Base-by-base conservation (phyloP, 495 filamentous ascomycete genomes). In the Aspergillus affinis region DNA sequence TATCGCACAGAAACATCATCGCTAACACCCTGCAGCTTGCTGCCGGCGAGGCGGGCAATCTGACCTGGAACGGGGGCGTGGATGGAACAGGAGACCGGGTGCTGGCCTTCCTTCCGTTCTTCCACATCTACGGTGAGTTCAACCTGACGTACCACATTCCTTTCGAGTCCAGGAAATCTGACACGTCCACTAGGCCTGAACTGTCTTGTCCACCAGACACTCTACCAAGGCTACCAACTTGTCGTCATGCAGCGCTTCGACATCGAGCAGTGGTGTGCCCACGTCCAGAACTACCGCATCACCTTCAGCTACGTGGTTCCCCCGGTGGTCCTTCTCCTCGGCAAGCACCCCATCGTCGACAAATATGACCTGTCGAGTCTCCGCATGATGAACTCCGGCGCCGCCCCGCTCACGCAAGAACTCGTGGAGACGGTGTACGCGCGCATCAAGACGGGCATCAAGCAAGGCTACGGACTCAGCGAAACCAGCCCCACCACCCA, bases 391-490 rank as follows among this genome's bases (percentile, higher is more conserved):
- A 95, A 90, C 74, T 93, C 86, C 2, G 94, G 92, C 8, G 94
- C 93, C 1, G 94, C 94, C 4, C 94, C 94, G 0, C 76, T 98
- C 45, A 95, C 91, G 0, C 77, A 82, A 20, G 92, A 97, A 53
- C 78, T 98, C 3, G 89, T 92, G 7, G 84, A 93, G 57, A 81
- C 86, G 17, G 86, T 95, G 9, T 92, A 91, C 76, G 66, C 82
- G 5, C 83, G 92, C 13, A 81, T 94, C 53, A 84, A 85, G 49
- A 77, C 95, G 46, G 88, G 88, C 47, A 81, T 94, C 30, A 90
- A 87, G 62, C 92, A 96, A 66, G 92, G 90, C 2, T 96, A 92
- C 80, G 92, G 92, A n/a, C 89, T 93, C 78, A 93, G 90, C 5
- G 86, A 89, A 70, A 88, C 86, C 17, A 87, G 84, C 53, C 86